These are phyloP conservation scores for Xenosphaeropsis pyriputrescens DNA, from an alignment of 2,329 filamentous ascomycete genomes.

Conservation along the genomic window DNA sequence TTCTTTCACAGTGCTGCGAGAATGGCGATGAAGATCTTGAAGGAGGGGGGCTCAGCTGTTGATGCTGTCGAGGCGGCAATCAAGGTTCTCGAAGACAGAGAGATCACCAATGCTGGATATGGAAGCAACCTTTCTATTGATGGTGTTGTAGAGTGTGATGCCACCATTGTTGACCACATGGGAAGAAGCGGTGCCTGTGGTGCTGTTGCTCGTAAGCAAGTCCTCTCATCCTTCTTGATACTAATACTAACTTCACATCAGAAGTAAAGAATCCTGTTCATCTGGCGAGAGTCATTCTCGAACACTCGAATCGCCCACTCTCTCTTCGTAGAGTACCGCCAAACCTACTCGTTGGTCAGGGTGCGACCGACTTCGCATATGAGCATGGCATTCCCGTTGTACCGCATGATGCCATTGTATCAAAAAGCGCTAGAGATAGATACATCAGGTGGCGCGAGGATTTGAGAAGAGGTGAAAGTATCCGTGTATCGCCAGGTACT, in stretches of 20 bases:
- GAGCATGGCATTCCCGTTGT: constrained; percentile 62
- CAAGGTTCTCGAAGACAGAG: constrained; percentile 75
- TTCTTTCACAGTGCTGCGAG: constrained; percentile 52
- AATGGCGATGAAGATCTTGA: constrained; percentile 69
- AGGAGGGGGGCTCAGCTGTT: constrained; percentile 62
- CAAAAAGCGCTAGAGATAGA: constrained; percentile 62
- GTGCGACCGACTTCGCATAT: constrained; percentile 74
- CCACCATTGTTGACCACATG: constrained; percentile 78
- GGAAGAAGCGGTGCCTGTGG: constrained; percentile 89
- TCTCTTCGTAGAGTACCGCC: constrained; percentile 81
- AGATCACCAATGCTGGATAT: constrained; percentile 93
- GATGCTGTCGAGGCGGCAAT: constrained; percentile 87
- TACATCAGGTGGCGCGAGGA: constrained; percentile 70
- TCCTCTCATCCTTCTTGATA: not conserved
- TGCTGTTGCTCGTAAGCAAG: constrained; percentile 65
- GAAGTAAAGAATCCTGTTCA: constrained; percentile 89
- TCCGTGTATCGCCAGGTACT: constrained; percentile 17
- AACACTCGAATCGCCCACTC: constrained; percentile 61
- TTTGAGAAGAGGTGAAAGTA: constrained; percentile 43
- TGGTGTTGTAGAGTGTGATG: constrained; percentile 87
- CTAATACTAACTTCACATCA: constrained; percentile 21
- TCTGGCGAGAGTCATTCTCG: constrained; percentile 69
- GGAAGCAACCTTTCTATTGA: constrained; percentile 90
- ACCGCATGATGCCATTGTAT: constrained; percentile 67
- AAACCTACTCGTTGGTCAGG: constrained; percentile 76